These are phyloP conservation scores for Aspergillus coremiiformis DNA, from an alignment of 495 filamentous ascomycete genomes.

Conservation along the genomic window DNA sequence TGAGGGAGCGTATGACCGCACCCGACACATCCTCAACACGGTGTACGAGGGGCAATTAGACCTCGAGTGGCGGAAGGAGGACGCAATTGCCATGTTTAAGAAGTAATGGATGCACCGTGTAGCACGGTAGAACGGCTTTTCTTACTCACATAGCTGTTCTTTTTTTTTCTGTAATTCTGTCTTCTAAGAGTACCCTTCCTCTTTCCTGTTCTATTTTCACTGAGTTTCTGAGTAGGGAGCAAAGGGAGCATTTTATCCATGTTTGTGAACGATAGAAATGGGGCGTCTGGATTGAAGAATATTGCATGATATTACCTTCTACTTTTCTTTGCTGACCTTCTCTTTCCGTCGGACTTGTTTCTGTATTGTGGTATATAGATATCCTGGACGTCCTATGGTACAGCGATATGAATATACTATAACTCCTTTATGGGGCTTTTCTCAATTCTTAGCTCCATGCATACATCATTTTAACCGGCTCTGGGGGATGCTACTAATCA, in stretches of 20 bases:
- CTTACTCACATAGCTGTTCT: background rate
- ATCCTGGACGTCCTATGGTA: background rate
- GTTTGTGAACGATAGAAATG: background rate
- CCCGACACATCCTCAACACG: constrained; percentile 51
- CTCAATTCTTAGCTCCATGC: background rate
- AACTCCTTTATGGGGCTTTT: background rate
- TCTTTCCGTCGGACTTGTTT: background rate
- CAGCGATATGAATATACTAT: background rate
- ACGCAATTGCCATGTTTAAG: constrained; percentile 48
- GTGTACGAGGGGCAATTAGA: constrained; percentile 61
- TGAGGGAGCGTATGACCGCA: constrained; percentile 61
- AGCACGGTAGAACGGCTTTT: constrained; percentile 10
- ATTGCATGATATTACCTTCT: background rate
- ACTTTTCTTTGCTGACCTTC: background rate
- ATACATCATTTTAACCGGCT: background rate
- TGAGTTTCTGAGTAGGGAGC: background rate
- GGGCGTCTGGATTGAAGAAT: background rate
- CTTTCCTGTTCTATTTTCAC: constrained; percentile 6
- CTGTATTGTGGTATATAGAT: background rate
- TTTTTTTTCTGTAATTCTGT: background rate
- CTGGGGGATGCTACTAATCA: too few species aligned
- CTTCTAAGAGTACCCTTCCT: constrained; percentile 3
- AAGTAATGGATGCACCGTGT: constrained; percentile 21
- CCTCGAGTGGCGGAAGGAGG: constrained; percentile 53
- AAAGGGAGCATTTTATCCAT: background rate